Base-by-base conservation (phyloP, 345 rosid species). In the Raphanus raphanistrum region DNA sequence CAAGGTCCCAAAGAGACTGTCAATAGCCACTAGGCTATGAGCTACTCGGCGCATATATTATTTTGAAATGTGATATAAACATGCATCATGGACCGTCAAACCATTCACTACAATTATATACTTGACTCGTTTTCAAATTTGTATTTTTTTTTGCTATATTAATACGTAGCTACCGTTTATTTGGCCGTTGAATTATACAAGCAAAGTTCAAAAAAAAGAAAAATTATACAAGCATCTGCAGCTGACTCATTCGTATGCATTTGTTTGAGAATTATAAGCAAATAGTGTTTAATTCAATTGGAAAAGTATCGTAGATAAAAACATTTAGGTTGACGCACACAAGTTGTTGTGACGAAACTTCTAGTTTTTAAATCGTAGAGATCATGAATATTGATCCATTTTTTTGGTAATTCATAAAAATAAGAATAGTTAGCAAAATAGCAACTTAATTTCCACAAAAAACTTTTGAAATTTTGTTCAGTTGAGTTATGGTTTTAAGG, bases 191-290 rank as follows among this genome's bases (percentile, higher is more conserved):
- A 60, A 60, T 36, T 71, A 15, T 71, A 52, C 26, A 60, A 27
- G 55, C 41, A 71, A n/a, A n/a, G n/a, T n/a, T n/a, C n/a, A n/a
- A n/a, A n/a, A n/a, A n/a, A n/a, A n/a, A n/a, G n/a, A n/a, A n/a
- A n/a, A 60, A 60, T 36, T 71, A 15, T 71, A 52, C 26, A 60
- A 27, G 55, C 41, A 71, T 41, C 41, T 72, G 28, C 55, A 59
- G 8, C 4, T 54, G 32, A 70, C 36, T 8, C 25, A 1, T 63
- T 55, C 15, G 1, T 55, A 33, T 35, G 35, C 54, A 70, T 57
- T 50, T 50, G 6, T n/a, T 50, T 50, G 55, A 13, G 55, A 50
- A n/a, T 50, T n/a, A 50, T 13, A 48, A n/a, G n/a, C 17, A 13
- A n/a, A 2, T 48, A 48, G 17, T 45, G 52, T 13, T 48, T 48